Percentiles rank a stretch among this genome's conserved stretches.
These are phyloP conservation scores for Clarireedia paspali DNA, from an alignment of 2,329 filamentous ascomycete genomes.

Conservation along the genomic window DNA sequence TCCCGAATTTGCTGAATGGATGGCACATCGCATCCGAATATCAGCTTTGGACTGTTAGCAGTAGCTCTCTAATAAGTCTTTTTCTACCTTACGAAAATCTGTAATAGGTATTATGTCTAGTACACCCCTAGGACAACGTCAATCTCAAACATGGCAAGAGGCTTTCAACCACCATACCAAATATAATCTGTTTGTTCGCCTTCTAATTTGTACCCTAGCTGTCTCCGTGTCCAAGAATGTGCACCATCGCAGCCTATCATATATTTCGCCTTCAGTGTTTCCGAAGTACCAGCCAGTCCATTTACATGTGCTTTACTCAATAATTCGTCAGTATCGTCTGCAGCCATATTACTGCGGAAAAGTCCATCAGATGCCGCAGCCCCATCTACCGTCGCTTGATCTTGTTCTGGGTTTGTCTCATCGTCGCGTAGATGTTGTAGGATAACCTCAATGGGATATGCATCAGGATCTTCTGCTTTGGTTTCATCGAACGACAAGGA, in stretches of 20 bases:
- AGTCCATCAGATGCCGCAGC: slow-evolving; percentile 40
- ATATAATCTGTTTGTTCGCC: slow-evolving; percentile 51
- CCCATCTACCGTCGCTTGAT: slow-evolving; percentile 24
- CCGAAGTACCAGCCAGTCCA: slow-evolving; percentile 40
- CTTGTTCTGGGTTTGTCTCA: slow-evolving; percentile 45
- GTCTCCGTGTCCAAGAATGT: slow-evolving; percentile 43
- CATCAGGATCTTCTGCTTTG: slow-evolving; percentile 39
- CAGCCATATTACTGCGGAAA: slow-evolving; percentile 49
- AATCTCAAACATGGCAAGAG: slow-evolving; percentile 19
- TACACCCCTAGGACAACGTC: slow-evolving; percentile 32
- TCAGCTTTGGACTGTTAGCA: slow-evolving; percentile 54
- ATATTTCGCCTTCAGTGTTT: slow-evolving; percentile 51
- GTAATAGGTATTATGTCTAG: slow-evolving; percentile 36
- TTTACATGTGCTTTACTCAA: slow-evolving; percentile 28
- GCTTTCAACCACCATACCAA: slow-evolving; percentile 44
- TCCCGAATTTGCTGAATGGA: slow-evolving; percentile 44
- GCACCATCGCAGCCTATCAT: slow-evolving; percentile 55
- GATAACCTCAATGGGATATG: slow-evolving; percentile 54
- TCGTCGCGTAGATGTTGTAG: slow-evolving; percentile 50
- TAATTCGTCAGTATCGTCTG: slow-evolving; percentile 50
- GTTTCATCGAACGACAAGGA: slow-evolving; percentile 46
- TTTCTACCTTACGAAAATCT: slow-evolving; percentile 35
- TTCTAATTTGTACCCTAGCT: slow-evolving; percentile 47
- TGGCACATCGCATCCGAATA: slow-evolving; percentile 48
- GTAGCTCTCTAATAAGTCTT: slow-evolving; percentile 31